Conservation (phyloP, 805 yeast genomes). For the Yarrowia sp. region DNA sequence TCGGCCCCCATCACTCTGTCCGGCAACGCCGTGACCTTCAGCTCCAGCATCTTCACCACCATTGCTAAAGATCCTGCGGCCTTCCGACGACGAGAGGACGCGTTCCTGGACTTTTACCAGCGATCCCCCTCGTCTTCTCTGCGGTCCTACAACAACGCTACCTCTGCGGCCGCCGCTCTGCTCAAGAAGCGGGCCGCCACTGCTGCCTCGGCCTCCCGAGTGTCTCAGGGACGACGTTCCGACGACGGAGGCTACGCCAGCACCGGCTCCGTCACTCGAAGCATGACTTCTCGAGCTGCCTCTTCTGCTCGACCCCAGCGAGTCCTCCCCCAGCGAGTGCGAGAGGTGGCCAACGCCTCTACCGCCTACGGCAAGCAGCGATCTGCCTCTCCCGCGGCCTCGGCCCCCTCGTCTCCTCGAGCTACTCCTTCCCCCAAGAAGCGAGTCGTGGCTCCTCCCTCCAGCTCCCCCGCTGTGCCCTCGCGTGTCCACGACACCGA, state of each 20-base stretch:
- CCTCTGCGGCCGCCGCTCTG: slow-evolving; percentile 31
- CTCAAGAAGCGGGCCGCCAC: slow-evolving; percentile 17
- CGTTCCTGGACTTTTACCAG: slow-evolving; percentile 33
- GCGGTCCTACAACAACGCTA: slow-evolving; percentile 36
- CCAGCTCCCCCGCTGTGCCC: slow-evolving; percentile 50
- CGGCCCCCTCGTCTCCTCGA: slow-evolving; percentile 2
- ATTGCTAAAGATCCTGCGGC: slow-evolving; percentile 27
- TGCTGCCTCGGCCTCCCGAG: slow-evolving; percentile 3
- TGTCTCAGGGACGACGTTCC: slow-evolving; percentile 1
- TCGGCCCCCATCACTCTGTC: slow-evolving; percentile 21
- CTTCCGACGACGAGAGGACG: slow-evolving; percentile 37
- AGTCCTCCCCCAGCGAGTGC: slow-evolving; percentile 25
- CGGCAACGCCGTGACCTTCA: slow-evolving; percentile 21
- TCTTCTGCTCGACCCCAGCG: slow-evolving; percentile 18
- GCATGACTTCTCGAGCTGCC: slow-evolving; percentile 16
- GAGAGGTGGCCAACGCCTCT: slow-evolving; percentile 34
- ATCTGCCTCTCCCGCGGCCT: slow-evolving; percentile 16
- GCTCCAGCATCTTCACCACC: slow-evolving; percentile 32
- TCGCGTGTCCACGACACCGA: slow-evolving; percentile 54
- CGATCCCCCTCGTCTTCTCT: slow-evolving; percentile 22
- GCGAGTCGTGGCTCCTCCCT: slow-evolving; percentile 49
- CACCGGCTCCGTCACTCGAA: slow-evolving; percentile 18
- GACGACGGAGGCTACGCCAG: slow-evolving; percentile 25
- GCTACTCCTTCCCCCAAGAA: slow-evolving; percentile 38
- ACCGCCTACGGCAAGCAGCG: background rate